phyloP scores from a whole-genome alignment of 2,329 filamentous ascomycete species.

The Fusarium brachygibbosum region DNA sequence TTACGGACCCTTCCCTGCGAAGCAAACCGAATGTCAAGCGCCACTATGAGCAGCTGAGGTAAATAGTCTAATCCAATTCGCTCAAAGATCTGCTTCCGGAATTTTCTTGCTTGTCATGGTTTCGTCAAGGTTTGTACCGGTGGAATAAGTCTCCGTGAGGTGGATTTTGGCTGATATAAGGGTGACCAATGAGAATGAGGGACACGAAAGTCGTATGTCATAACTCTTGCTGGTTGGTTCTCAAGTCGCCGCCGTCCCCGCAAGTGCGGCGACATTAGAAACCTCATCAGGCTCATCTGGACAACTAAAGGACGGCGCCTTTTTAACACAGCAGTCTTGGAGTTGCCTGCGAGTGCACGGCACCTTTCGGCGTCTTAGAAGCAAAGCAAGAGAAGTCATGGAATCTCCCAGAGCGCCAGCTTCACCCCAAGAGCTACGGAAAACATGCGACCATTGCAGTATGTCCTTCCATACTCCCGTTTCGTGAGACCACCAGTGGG shows the following conservation, averaged over 20 bases:
- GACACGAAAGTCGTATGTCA: not conserved
- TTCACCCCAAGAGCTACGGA: not conserved
- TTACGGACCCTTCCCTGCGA: no score
- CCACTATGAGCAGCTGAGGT: no score
- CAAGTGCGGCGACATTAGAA: slow-evolving; percentile 1
- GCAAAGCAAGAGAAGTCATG: not conserved
- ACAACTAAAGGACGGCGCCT: not conserved
- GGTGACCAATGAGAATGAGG: not conserved
- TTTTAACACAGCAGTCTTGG: not conserved
- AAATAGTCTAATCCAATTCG: no score
- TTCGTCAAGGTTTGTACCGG: no score
- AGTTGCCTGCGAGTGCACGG: not conserved
- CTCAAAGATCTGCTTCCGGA: no score
- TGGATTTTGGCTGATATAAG: not conserved
- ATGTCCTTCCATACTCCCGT: not conserved
- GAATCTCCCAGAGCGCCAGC: not conserved
- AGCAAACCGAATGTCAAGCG: no score
- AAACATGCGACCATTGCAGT: not conserved
- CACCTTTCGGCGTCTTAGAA: not conserved
- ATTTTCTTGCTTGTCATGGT: no score
- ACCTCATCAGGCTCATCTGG: not conserved
- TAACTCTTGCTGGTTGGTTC: not conserved
- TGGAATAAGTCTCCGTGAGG: no score
- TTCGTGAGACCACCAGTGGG: not conserved
- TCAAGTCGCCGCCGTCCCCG: not conserved